These are phyloP conservation scores for Ophiocordyceps camponoti-saundersi DNA, from an alignment of 2,329 filamentous ascomycete species.

Conservation along the genomic window DNA sequence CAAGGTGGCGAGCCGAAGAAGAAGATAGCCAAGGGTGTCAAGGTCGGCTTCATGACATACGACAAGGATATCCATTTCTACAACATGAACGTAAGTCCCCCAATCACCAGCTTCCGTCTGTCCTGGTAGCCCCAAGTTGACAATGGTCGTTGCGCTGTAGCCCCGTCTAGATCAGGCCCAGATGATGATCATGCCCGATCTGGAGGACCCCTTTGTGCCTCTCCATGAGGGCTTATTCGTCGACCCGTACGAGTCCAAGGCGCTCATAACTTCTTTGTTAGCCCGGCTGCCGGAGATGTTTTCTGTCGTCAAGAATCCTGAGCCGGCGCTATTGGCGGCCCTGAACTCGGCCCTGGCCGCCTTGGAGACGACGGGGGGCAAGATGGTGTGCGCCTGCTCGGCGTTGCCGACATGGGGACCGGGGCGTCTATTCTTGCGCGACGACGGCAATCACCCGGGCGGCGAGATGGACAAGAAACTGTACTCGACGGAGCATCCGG, in stretches of 20 bases:
- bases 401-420: slow-evolving; percentile 87
- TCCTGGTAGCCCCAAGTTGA: neutral
- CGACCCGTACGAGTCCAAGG: slow-evolving; percentile 77
- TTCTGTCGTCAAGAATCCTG: slow-evolving; percentile 72
- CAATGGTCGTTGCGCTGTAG: slow-evolving; percentile 19
- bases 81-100: slow-evolving; percentile 59
- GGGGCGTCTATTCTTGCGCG: slow-evolving; percentile 66
- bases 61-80: slow-evolving; percentile 98
- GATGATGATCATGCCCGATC: slow-evolving; percentile 96
- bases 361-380: slow-evolving; percentile 74
- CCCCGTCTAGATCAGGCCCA: slow-evolving; percentile 70
- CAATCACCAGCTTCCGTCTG: neutral
- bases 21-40: slow-evolving; percentile 59
- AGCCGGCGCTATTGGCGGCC: slow-evolving; percentile 72
- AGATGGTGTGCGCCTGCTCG: slow-evolving; percentile 74
- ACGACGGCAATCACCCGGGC: slow-evolving; percentile 71
- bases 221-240: slow-evolving; percentile 86
- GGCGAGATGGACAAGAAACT: slow-evolving; percentile 87
- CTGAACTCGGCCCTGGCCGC: slow-evolving; percentile 74
- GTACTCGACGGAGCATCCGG: slow-evolving; percentile 75
- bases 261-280: slow-evolving; percentile 77
- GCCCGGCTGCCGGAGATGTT: slow-evolving; percentile 74
- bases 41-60: slow-evolving; percentile 88
- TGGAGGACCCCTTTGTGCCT: slow-evolving; percentile 91
- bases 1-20: slow-evolving; percentile 35